Evolutionary conservation across 202 grass and related monocot species (phyloP).

Genomic region (Carex sylvatica): DNA sequence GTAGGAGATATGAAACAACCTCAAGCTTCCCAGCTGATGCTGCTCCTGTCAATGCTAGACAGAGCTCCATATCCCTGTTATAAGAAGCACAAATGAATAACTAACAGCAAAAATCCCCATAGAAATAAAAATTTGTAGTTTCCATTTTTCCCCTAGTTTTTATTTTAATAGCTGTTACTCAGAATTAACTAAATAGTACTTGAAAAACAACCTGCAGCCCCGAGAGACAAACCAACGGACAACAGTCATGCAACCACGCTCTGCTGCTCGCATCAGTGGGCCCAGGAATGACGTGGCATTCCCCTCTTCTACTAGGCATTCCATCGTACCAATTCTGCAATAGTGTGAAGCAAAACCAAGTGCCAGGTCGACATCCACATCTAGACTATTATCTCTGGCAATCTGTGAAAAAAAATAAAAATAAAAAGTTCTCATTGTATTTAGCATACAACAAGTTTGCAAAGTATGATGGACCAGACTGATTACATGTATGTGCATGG

Average conservation of each 20-base stretch:
- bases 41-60: slow-evolving; percentile 69
- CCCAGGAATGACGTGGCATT: slow-evolving; percentile 56
- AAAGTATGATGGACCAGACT: neutral
- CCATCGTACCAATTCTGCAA: slow-evolving; percentile 72
- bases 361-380: slow-evolving; percentile 69
- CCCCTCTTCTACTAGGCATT: slow-evolving; percentile 69
- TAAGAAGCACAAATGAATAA: slow-evolving; percentile 6
- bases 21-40: slow-evolving; percentile 50
- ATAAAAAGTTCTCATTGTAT: neutral
- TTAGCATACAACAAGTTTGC: neutral
- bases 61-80: slow-evolving; percentile 65
- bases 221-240: slow-evolving; percentile 65
- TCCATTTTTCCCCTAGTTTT: neutral
- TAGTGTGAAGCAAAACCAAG: slow-evolving; percentile 68
- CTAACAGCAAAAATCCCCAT: neutral
- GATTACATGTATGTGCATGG: neutral
- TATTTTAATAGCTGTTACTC: neutral
- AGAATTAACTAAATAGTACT: neutral
- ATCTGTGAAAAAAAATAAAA: slow-evolving; percentile 39
- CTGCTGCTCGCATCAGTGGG: slow-evolving; percentile 67
- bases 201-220: slow-evolving; percentile 31
- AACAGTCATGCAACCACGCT: slow-evolving; percentile 65
- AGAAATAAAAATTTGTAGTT: neutral
- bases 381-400: slow-evolving; percentile 60
- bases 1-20: slow-evolving; percentile 57